Conservation (phyloP, 805 yeast genomes). For the Candida silvicultrix region DNA sequence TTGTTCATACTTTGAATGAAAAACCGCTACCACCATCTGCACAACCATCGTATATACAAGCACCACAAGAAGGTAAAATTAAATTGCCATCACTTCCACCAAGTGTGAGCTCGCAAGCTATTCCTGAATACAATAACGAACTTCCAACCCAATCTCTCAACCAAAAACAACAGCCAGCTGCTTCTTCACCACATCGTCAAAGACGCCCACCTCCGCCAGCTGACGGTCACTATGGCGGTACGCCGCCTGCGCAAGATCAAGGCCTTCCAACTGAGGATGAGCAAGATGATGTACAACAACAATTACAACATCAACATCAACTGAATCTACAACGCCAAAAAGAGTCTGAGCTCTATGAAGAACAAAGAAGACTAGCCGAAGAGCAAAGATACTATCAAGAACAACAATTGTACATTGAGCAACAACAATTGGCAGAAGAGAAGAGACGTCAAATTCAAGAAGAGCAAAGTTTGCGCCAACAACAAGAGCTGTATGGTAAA, state of each 20-base stretch:
- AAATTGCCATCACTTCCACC: not conserved
- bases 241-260: conserved; percentile 10
- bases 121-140: conserved; percentile 1
- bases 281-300: not conserved
- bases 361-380: conserved; percentile 14
- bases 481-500: conserved; percentile 16
- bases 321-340: conserved; percentile 1
- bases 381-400: conserved; percentile 10
- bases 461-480: conserved; percentile 9
- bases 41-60: not conserved
- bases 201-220: not conserved
- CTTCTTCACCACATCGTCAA: not conserved
- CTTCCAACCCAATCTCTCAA: conserved; percentile 13
- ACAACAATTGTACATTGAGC: conserved; percentile 3
- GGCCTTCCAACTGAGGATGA: not conserved
- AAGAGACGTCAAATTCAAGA: conserved; percentile 8
- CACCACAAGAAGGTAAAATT: not conserved
- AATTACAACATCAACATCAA: conserved; percentile 1
- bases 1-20: conserved; percentile 2
- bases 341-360: conserved; percentile 5
- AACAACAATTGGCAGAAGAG: conserved; percentile 10
- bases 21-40: not conserved
- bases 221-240: not conserved
- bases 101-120: not conserved
- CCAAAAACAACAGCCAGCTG: conserved; percentile 5